A percentile compares a stretch with the other conserved stretches of the same genome.
Conservation (phyloP, 768 basidiomycete genomes). For the Paxillus rubicundulus region DNA sequence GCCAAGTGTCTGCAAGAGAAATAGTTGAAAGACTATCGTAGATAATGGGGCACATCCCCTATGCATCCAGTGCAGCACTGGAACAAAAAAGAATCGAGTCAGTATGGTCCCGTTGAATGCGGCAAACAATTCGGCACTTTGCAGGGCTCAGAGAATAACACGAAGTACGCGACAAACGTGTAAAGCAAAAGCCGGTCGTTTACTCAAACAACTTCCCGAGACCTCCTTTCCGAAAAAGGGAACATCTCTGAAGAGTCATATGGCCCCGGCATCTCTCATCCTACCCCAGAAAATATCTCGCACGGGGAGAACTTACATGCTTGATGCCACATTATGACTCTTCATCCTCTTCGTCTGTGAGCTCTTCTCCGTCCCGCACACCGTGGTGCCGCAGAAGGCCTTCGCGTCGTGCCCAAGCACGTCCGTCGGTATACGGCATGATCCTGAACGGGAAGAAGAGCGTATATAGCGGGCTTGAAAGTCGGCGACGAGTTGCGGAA, state of each 20-base stretch:
- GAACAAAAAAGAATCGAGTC: not conserved
- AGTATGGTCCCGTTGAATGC: not conserved
- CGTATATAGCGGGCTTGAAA: conserved; percentile 64
- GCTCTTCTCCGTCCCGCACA: conserved; percentile 72
- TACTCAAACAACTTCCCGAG: conserved; percentile 26
- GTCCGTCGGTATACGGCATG: conserved; percentile 82
- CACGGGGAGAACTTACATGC: not conserved
- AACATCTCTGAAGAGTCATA: conserved; percentile 63
- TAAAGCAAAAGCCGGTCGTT: conserved; percentile 14
- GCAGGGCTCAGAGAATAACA: conserved; percentile 18
- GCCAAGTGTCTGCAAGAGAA: too few species aligned
- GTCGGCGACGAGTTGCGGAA: not conserved
- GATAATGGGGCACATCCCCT: not conserved
- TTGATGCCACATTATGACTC: conserved; percentile 7
- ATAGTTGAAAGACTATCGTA: too few species aligned
- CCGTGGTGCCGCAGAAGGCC: conserved; percentile 64
- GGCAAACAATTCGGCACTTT: not conserved
- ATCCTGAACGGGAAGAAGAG: conserved; percentile 81
- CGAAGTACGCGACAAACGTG: conserved; percentile 11
- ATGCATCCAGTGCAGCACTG: too few species aligned
- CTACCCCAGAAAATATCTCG: not conserved
- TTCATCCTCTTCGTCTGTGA: conserved; percentile 80
- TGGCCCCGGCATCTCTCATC: conserved; percentile 80
- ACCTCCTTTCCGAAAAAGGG: conserved; percentile 9
- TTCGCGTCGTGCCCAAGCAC: conserved; percentile 68